Conservation (phyloP, 345 rosid genomes). For the Atalantia buxifolia region DNA sequence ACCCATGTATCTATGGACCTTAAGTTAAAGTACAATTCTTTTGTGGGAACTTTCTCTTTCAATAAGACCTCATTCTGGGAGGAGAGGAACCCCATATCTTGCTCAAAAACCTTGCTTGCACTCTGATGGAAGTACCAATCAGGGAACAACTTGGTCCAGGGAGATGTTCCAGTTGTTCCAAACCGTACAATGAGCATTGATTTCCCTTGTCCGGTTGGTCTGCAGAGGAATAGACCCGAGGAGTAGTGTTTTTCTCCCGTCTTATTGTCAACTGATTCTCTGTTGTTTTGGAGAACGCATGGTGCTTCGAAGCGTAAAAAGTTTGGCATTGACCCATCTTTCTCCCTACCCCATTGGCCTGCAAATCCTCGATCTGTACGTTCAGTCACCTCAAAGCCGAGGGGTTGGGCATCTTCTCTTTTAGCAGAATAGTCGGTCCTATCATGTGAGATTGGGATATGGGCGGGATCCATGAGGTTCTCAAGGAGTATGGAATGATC, state of each 20-base stretch:
- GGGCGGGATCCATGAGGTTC: slow-evolving; percentile 99
- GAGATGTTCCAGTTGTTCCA: slow-evolving; percentile 62
- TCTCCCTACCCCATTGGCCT: slow-evolving; percentile 81
- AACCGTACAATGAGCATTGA: slow-evolving; percentile 91
- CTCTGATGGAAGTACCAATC: slow-evolving; percentile 86
- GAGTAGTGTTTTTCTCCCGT: slow-evolving; percentile 73
- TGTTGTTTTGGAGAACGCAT: slow-evolving; percentile 70
- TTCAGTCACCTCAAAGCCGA: slow-evolving; percentile 68
- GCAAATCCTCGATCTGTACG: slow-evolving; percentile 75
- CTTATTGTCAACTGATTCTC: slow-evolving; percentile 50
- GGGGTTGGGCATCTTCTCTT: slow-evolving; percentile 86
- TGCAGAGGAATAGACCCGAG: slow-evolving; percentile 75
- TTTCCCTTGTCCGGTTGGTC: slow-evolving; percentile 96
- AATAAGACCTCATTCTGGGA: slow-evolving; percentile 79
- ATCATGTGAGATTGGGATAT: slow-evolving; percentile 89
- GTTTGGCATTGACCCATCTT: slow-evolving; percentile 40
- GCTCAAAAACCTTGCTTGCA: slow-evolving; percentile 83
- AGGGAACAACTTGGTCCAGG: slow-evolving; percentile 50
- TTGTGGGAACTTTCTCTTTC: slow-evolving; percentile 84
- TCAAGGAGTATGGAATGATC: slow-evolving; percentile 94
- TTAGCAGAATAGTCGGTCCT: slow-evolving; percentile 79
- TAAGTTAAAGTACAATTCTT: slow-evolving; percentile 65
- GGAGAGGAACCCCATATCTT: slow-evolving; percentile 92
- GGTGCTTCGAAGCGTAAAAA: slow-evolving; percentile 78
- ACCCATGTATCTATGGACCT: slow-evolving; percentile 92